phyloP scores from a whole-genome alignment of 73 alveolate genomes.

The Tetrahymena malaccensis region DNA sequence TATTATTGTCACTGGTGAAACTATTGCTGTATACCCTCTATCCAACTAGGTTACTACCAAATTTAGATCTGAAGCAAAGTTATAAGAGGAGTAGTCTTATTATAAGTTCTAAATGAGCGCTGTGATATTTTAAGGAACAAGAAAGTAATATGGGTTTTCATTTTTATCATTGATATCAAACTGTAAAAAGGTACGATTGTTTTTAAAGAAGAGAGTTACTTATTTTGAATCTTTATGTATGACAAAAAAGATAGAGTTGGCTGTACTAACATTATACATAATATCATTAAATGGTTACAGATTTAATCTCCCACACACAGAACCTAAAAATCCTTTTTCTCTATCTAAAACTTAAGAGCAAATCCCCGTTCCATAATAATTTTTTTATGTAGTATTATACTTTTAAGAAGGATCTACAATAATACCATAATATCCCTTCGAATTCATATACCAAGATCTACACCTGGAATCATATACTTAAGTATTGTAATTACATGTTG shows the following conservation, averaged over 20 bases:
- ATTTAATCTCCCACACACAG: background rate
- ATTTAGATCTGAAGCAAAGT: background rate
- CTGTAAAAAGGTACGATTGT: background rate
- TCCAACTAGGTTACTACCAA: background rate
- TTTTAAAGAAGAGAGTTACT: background rate
- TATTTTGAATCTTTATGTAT: background rate
- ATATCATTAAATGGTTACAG: background rate
- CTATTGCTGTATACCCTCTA: background rate
- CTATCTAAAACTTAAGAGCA: background rate
- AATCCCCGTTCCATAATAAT: background rate
- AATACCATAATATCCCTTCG: background rate
- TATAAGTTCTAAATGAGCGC: background rate
- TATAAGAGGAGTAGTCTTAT: background rate
- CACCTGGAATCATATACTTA: background rate
- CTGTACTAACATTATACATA: background rate
- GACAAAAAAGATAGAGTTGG: background rate
- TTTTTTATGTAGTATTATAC: background rate
- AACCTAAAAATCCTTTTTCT: background rate
- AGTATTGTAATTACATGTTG: background rate
- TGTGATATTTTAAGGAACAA: background rate
- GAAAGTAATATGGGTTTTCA: background rate
- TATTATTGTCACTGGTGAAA: background rate
- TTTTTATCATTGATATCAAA: background rate
- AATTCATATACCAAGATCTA: background rate
- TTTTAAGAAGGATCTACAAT: background rate